Evolutionary conservation across 331 rosid species (phyloP), one percentile per base, ranked within the genome.

Genomic region (Dryas integrifolia): DNA sequence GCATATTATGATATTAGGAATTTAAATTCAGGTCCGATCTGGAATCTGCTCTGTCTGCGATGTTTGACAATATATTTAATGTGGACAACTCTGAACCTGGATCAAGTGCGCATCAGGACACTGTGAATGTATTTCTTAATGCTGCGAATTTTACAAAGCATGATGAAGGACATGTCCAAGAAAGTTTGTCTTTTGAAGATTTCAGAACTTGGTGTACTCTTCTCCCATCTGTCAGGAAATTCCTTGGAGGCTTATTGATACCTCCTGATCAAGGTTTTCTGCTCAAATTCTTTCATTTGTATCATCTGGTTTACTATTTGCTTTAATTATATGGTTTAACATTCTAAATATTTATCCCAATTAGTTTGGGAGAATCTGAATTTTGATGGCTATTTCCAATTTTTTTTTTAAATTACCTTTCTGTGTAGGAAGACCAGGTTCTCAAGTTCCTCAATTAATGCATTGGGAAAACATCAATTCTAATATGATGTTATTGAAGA

Each of bases 211-310:
- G 97, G 98, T 88, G 90, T 67, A 46, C 86, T 72, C 86, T 79
- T 76, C 62, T 91, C 51, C 97, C 98, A 35, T 85, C 97, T 51
- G 81, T 82, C 75, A 89, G 87, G 86, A 94, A 91, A 87, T 86
- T 86, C 79, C 96, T 94, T 74, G 97, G 96, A 69, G 78, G 91
- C 88, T 80, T 94, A 80, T 75, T 94, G 81, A 81, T 80, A 80
- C 83, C 88, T 11, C 90, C 95, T 58, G 88, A 82, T 73, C 74
- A 88, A 72, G 98, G 98, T 89, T 40, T 70, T 67, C 52, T 39
- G 48, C 64, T 53, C 62, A 70, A 50, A 1, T 63, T 74, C 74
- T 77, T 75, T 58, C 18, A 47, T 69, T 18, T 50, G 45, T 67
- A 75, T 67, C 56, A 58, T 55, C 65, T 59, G 63, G 67, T 11